These are phyloP conservation scores for Diaporthe ampelina DNA, from an alignment of 2,329 filamentous ascomycete genomes.

Conservation along the genomic window DNA sequence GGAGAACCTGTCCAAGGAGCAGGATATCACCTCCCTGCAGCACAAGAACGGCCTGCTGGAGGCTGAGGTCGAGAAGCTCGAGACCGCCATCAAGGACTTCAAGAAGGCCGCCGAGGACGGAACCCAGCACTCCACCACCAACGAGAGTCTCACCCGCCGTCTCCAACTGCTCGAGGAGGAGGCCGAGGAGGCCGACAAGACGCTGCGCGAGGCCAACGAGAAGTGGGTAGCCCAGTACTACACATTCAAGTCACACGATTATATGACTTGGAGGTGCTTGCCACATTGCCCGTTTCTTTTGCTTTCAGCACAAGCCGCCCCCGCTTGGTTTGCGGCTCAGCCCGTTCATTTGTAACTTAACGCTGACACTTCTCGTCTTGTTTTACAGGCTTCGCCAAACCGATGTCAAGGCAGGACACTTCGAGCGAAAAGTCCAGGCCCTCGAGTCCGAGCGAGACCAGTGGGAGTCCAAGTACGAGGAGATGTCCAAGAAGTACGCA, in stretches of 20 bases:
- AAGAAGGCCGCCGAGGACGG: slow-evolving; percentile 90
- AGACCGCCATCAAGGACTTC: slow-evolving; percentile 84
- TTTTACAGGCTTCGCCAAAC: slow-evolving; percentile 89
- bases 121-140: slow-evolving; percentile 86
- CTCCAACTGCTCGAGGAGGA: slow-evolving; percentile 98
- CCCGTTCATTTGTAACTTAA: slow-evolving; percentile 20
- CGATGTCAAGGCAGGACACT: slow-evolving; percentile 99
- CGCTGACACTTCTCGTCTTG: slow-evolving; percentile 41
- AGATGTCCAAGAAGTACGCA: slow-evolving; percentile 92
- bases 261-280: slow-evolving; percentile 43
- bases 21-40: slow-evolving; percentile 95
- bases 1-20: slow-evolving; percentile 96
- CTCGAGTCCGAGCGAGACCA: slow-evolving; percentile 92
- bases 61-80: slow-evolving; percentile 91
- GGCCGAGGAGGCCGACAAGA: slow-evolving; percentile 96
- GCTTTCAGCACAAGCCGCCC: not conserved
- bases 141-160: slow-evolving; percentile 91
- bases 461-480: slow-evolving; percentile 98
- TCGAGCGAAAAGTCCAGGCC: slow-evolving; percentile 98
- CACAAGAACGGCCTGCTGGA: slow-evolving; percentile 97
- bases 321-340: not conserved
- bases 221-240: slow-evolving; percentile 76
- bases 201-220: slow-evolving; percentile 95
- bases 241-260: slow-evolving; percentile 42
- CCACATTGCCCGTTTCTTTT: slow-evolving; percentile 39